Base-by-base conservation (phyloP, 108 stramenopile genomes). In the Skeletonema tropicum region DNA sequence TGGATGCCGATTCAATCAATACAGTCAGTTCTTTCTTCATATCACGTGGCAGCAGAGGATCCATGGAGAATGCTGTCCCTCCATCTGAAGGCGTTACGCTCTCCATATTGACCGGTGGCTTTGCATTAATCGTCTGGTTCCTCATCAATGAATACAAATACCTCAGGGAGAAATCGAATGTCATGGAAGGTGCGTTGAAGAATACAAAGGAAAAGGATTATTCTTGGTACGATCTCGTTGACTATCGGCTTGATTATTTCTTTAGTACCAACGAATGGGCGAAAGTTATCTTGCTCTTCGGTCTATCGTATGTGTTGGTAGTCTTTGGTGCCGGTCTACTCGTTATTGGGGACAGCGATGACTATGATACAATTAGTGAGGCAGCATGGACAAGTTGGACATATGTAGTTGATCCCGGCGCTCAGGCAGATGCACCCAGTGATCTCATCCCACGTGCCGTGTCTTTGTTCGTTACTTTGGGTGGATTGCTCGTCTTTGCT, bases 401-500 rank as follows among this genome's bases (percentile, higher is more conserved):
- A 13, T 75, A 69, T 35, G 79, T 75, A n/a, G 73, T 68, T 15
- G 74, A 75, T 61, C 68, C 79, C 17, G 74, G 68, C 1, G 68
- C 73, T 5, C 73, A 74, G 21, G 73, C 73, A 25, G 73, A 74
- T 46, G 57, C 69, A 12, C 58, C 64, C 36, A 10, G 42, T 19
- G 38, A 35, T 2, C 36, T 72, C 10, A 32, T 68, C 15, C 48
- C 48, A 10, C 68, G 79, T 13, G 13, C 75, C 57, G 79, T 80
- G n/a, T 69, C 75, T 14, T 49, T 80, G 61, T 5, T 68, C 21
- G 32, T 75, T 6, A 69, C 79, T 13, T 60, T 80, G 26, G 79
- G 79, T 26, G 79, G 79, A 60, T 75, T 80, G 79, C 45, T 80
- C 31, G 61, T 80, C 42, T 75, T 75, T 19, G 79, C 79, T 12